A percentile compares a stretch with the other conserved stretches of the same genome.
phyloP scores from a whole-genome alignment of 2,329 filamentous ascomycete genomes.

The Chaetomium olivaceum region DNA sequence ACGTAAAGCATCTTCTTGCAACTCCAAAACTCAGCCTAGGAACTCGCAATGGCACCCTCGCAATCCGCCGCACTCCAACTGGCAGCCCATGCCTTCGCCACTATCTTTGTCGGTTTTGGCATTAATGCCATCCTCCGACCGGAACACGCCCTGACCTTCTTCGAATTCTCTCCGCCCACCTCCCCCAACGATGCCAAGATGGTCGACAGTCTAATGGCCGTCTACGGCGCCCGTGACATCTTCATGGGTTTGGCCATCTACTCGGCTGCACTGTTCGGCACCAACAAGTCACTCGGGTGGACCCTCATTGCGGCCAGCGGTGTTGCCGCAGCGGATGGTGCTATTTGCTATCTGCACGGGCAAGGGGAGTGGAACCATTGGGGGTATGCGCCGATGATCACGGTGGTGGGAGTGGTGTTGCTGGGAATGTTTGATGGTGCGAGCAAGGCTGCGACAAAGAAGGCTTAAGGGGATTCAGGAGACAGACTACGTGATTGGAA shows the following conservation, averaged over 20 bases:
- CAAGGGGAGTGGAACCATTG: conserved; percentile 50
- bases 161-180: conserved; percentile 40
- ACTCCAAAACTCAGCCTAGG: neutral
- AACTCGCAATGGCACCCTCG: conserved; percentile 6
- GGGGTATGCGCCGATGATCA: conserved; percentile 48
- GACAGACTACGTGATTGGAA: neutral
- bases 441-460: neutral
- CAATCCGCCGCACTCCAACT: conserved; percentile 10
- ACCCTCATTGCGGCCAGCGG: conserved; percentile 44
- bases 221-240: conserved; percentile 52
- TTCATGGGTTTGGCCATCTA: conserved; percentile 49
- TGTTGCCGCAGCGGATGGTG: conserved; percentile 50
- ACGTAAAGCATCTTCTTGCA: neutral
- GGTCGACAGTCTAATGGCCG: conserved; percentile 46
- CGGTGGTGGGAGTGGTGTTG: conserved; percentile 36
- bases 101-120: conserved; percentile 40
- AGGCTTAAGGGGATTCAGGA: neutral
- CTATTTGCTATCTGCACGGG: conserved; percentile 43
- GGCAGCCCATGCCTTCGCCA: conserved; percentile 26
- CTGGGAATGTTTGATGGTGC: conserved; percentile 13
- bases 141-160: conserved; percentile 40
- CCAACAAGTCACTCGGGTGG: conserved; percentile 43
- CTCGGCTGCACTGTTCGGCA: conserved; percentile 42
- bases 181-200: conserved; percentile 39
- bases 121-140: conserved; percentile 44